A percentile compares a stretch with the other conserved stretches of the same genome.
These are phyloP conservation scores for Millerozyma acaciae DNA, from an alignment of 805 yeast species.

Conservation along the genomic window DNA sequence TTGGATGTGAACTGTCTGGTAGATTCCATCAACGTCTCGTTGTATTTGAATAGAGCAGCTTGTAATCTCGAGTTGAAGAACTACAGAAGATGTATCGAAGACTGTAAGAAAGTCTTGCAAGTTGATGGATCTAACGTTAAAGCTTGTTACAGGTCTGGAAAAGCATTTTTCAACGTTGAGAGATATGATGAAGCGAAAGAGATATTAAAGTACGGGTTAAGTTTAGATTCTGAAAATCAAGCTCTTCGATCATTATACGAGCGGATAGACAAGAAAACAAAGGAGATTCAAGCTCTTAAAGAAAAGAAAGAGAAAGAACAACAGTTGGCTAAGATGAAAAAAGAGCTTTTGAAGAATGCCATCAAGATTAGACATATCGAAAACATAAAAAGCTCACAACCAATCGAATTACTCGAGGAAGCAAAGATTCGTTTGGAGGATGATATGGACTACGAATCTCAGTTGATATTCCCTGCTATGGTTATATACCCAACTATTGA, in stretches of 20 bases:
- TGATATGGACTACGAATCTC: slow-evolving; percentile 65
- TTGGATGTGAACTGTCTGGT: slow-evolving; percentile 65
- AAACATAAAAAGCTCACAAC: slow-evolving; percentile 46
- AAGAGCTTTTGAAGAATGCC: slow-evolving; percentile 52
- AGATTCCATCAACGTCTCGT: slow-evolving; percentile 50
- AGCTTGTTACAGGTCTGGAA: slow-evolving; percentile 82
- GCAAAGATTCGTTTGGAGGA: slow-evolving; percentile 59
- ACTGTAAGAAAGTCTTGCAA: slow-evolving; percentile 68
- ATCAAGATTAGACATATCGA: slow-evolving; percentile 55
- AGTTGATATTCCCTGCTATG: slow-evolving; percentile 76
- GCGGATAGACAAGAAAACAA: slow-evolving; percentile 38
- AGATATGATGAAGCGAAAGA: slow-evolving; percentile 69
- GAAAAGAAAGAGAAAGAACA: slow-evolving; percentile 33
- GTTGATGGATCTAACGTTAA: slow-evolving; percentile 69
- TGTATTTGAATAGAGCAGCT: slow-evolving; percentile 83
- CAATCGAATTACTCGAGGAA: slow-evolving; percentile 53
- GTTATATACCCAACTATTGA: slow-evolving; percentile 77
- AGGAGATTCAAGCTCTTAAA: slow-evolving; percentile 23
- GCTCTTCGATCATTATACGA: slow-evolving; percentile 48
- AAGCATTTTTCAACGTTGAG: slow-evolving; percentile 68
- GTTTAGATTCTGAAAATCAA: slow-evolving; percentile 55
- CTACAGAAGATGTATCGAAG: slow-evolving; percentile 81
- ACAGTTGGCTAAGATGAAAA: slow-evolving; percentile 38
- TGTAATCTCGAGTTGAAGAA: slow-evolving; percentile 84
- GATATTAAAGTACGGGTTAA: slow-evolving; percentile 61